Evolutionary conservation across 768 basidiomycete species (phyloP).

Genomic region (Multifurca ochricompacta): DNA sequence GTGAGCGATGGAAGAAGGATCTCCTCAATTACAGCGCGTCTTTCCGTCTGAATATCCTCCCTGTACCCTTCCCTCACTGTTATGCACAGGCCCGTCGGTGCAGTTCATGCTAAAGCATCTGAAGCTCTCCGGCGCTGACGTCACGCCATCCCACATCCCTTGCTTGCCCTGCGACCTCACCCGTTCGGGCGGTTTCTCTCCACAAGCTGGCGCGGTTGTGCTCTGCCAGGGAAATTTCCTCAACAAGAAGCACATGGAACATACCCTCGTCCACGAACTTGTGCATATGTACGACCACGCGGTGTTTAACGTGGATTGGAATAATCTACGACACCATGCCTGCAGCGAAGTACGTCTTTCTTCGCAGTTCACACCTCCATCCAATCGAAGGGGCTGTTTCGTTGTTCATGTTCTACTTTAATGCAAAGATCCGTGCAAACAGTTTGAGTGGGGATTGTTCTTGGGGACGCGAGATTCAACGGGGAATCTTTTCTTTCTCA

Average conservation of each 20-base stretch:
- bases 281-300: conserved; percentile 95
- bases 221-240: conserved; percentile 82
- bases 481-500: conserved; percentile 72
- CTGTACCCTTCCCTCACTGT: neutral
- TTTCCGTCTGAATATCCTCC: neutral
- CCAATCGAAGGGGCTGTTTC: too few species aligned
- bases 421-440: conserved; percentile 84
- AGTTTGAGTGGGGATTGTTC: conserved; percentile 91
- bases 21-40: conserved; percentile 42
- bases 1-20: conserved; percentile 46
- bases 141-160: conserved; percentile 64
- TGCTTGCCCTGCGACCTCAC: conserved; percentile 78
- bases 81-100: conserved; percentile 65
- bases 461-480: conserved; percentile 70
- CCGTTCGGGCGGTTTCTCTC: conserved; percentile 74
- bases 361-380: too few species aligned
- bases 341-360: conserved; percentile 78
- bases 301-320: conserved; percentile 90
- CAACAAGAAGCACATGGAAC: conserved; percentile 82
- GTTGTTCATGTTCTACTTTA: conserved; percentile 4
- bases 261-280: conserved; percentile 89
- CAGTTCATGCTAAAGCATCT: conserved; percentile 92
- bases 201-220: conserved; percentile 69
- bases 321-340: conserved; percentile 85
- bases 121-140: conserved; percentile 60